Conservation (phyloP, 2,329 filamentous ascomycete species). For the Massarina eburnea region DNA sequence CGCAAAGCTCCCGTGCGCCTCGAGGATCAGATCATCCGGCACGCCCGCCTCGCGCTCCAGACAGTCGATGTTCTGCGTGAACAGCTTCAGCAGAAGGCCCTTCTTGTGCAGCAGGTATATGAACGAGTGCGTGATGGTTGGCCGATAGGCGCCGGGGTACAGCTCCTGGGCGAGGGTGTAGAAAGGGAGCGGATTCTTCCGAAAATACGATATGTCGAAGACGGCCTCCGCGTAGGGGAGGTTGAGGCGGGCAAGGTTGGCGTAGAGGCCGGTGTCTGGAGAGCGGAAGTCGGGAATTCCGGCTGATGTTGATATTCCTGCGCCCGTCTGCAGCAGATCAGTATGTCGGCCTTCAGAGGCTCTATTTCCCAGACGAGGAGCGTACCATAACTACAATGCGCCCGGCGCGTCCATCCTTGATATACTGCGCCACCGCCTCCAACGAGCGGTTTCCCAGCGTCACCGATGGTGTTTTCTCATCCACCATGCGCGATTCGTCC, state of each 20-base stretch:
- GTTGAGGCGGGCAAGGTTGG: conserved; percentile 82
- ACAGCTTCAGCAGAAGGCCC: conserved; percentile 77
- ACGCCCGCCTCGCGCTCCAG: conserved; percentile 87
- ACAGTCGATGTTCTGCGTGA: conserved; percentile 98
- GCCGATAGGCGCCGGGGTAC: conserved; percentile 85
- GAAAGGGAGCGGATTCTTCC: conserved; percentile 81
- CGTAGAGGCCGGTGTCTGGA: conserved; percentile 89
- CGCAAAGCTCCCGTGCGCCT: conserved; percentile 95
- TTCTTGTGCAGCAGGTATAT: conserved; percentile 80
- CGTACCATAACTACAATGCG: conserved; percentile 78
- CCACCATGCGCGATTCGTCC: conserved; percentile 72
- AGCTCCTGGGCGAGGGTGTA: conserved; percentile 90
- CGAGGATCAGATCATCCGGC: conserved; percentile 76
- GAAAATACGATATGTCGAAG: conserved; percentile 91
- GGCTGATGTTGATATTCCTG: conserved; percentile 77
- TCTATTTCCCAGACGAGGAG: not conserved
- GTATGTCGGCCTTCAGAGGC: conserved; percentile 4
- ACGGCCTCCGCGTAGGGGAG: conserved; percentile 89
- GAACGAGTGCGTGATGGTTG: conserved; percentile 89
- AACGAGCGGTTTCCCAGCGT: conserved; percentile 71
- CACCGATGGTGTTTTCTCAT: conserved; percentile 63
- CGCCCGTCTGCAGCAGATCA: conserved; percentile 62
- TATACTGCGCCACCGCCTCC: conserved; percentile 75
- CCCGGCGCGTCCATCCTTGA: conserved; percentile 67
- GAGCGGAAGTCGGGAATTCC: conserved; percentile 92